phyloP scores from a whole-genome alignment of 495 filamentous ascomycete species.

The Viridothelium virens region DNA sequence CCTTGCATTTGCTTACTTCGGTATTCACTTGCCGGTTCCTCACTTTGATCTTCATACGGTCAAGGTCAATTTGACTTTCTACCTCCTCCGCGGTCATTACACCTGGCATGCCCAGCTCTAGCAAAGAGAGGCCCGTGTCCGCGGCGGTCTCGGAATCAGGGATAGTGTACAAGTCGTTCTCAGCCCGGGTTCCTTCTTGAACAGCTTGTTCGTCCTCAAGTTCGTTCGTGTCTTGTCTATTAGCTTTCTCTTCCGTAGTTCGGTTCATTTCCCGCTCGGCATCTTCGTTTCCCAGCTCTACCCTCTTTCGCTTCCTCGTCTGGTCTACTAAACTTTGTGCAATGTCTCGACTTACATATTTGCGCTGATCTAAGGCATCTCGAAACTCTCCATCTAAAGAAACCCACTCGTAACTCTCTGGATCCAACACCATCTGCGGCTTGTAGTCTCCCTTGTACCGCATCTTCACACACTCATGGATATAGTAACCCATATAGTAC shows the following conservation, averaged over 20 bases:
- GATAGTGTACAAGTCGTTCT: conserved; percentile 27
- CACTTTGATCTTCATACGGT: conserved; percentile 44
- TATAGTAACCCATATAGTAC: conserved; percentile 75
- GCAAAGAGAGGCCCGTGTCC: conserved; percentile 47
- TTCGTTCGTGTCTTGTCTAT: not conserved
- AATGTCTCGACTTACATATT: conserved; percentile 50
- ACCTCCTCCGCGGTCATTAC: conserved; percentile 60
- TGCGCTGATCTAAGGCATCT: conserved; percentile 52
- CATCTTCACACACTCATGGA: conserved; percentile 69
- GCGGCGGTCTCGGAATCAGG: conserved; percentile 24
- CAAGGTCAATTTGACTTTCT: conserved; percentile 50
- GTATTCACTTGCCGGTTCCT: conserved; percentile 35
- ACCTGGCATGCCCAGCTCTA: conserved; percentile 68
- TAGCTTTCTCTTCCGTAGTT: not conserved
- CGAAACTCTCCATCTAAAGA: conserved; percentile 59
- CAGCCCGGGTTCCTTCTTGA: conserved; percentile 25
- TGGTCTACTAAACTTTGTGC: not conserved
- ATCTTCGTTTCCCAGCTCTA: not conserved
- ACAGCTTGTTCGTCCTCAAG: not conserved
- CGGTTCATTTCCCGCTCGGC: not conserved
- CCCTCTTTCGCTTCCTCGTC: conserved; percentile 4
- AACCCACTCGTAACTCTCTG: conserved; percentile 68
- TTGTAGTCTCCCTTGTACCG: conserved; percentile 82
- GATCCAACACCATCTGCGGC: conserved; percentile 78
- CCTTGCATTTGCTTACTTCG: conserved; percentile 33